Evolutionary conservation across 148 eudicot species (phyloP), one percentile per base, ranked within the genome.

Genomic region (Fagopyrum homotropicum): DNA sequence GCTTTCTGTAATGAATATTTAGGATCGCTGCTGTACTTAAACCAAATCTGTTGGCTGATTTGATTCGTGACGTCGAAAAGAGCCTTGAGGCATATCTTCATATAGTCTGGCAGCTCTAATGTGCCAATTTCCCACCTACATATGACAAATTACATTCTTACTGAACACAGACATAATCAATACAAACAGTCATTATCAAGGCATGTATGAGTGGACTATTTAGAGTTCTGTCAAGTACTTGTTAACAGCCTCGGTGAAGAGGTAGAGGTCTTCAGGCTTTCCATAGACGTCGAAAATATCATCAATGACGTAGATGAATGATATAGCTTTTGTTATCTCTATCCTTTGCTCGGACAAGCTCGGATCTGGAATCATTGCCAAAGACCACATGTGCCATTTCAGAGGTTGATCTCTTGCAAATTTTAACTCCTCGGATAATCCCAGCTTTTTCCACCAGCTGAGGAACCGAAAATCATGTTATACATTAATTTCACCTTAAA

Each of bases 261-360:
- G 82, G n/a, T 71, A 70, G 54, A 93, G 83, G 59, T 90, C 87
- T 5, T 86, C 82, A 0, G 81, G 78, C 7, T 85, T 84, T 45
- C 93, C 93, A 61, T 86, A 81, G 14, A 89, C 72, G 76, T 90
- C 89, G 75, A 82, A 93, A 44, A 93, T 89, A 55, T 90, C 93
- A 69, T 93, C 98, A 8, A 93, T 90, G 30, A 89, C 8, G 72
- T 89, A 90, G 44, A 90, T 46, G 7, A 93, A 76, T 7, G 90
- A 82, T 16, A 86, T 80, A 9, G 84, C 43, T 78, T 89, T 93
- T 9, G 93, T 83, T 40, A 87, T 87, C 72, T 89, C 89, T 9
- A 85, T 61, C 50, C 96, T 85, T 35, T 35, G 2, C 40, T 35
- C 40, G 40, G 86, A 76, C 84, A 84, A 79, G 10, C 68, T 75